Conservation (phyloP, 2,329 filamentous ascomycete genomes). For the Tolypocladium tropicale region DNA sequence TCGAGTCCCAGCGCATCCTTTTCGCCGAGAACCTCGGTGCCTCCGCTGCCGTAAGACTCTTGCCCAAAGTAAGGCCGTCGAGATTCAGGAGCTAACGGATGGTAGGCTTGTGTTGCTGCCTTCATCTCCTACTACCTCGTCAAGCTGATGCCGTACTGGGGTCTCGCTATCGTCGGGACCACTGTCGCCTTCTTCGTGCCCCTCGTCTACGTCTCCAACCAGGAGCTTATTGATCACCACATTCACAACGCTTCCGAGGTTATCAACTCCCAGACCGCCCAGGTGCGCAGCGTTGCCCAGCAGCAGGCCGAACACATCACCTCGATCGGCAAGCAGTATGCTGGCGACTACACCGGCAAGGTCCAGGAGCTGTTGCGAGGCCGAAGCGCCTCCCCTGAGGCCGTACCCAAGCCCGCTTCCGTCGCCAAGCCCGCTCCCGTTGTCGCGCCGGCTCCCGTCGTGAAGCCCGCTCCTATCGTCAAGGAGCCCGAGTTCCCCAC, state of each 20-base stretch:
- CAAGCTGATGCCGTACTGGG: conserved; percentile 63
- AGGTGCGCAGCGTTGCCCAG: conserved; percentile 50
- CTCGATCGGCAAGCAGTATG: conserved; percentile 55
- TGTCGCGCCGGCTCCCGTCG: conserved; percentile 17
- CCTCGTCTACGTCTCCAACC: conserved; percentile 55
- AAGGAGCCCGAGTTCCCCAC: conserved; percentile 24
- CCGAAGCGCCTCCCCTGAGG: conserved; percentile 31
- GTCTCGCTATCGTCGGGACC: conserved; percentile 49
- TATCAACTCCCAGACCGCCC: conserved; percentile 51
- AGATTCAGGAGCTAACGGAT: conserved; percentile 7
- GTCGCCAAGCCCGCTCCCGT: conserved; percentile 17
- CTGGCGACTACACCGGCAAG: conserved; percentile 58
- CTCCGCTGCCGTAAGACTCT: conserved; percentile 45
- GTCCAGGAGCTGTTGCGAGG: conserved; percentile 53
- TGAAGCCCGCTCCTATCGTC: conserved; percentile 17
- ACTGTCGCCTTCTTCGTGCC: conserved; percentile 52
- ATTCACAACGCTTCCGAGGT: conserved; percentile 46
- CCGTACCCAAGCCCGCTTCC: conserved; percentile 19
- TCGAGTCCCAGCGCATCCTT: conserved; percentile 57
- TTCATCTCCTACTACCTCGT: conserved; percentile 59
- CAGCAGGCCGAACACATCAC: conserved; percentile 56
- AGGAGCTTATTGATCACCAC: conserved; percentile 58
- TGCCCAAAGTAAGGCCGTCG: conserved; percentile 5
- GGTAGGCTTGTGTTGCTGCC: conserved; percentile 46
- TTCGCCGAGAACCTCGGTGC: conserved; percentile 56